Base-by-base conservation (phyloP, 305 asterid genomes). In the Andrographis paniculata region DNA sequence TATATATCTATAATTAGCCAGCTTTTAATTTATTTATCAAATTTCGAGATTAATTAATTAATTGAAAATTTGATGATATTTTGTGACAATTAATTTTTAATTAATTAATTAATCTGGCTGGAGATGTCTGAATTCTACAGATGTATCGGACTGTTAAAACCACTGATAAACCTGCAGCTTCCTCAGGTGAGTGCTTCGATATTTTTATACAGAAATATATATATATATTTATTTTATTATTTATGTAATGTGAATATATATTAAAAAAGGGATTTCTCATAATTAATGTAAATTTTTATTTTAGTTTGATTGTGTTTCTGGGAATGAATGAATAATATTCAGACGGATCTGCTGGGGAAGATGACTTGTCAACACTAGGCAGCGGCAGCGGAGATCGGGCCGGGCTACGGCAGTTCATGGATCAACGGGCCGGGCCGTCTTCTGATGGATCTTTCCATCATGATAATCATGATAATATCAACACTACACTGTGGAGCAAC, bases 131-230 rank as follows among this genome's bases (percentile, higher is more conserved):
- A 41, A 41, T 54, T 61, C 64, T 65, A 83, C 92, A 86, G 95
- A 86, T 86, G 95, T 86, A 86, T 73, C 64, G 95, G 52, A 86
- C 95, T 55, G 92, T 82, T 74, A 86, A 86, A 58, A 82, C 95
- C 23, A 86, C 94, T 68, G 94, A 79, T 79, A 82, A 75, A 55
- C 86, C 94, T 37, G 88, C 95, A 48, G 88, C 74, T 69, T 86
- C 95, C 63, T 78, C 93, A 69, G 95, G 95, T 84, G 72, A 6
- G 17, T 16, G 45, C 13, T 38, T n/a, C n/a, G 41, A 40, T 22
- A 20, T 15, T 14, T 19, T 19, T 24, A 22, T 55, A 35, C 64
- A 62, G 59, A 61, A 56, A 35, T 28, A n/a, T 59, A 30, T 20
- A 3, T 15, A 17, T 17, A 8, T 18, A 17, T 0, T 11, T 18